phyloP scores from a whole-genome alignment of 164 flowering plant species.

The Magnolia sinica region DNA sequence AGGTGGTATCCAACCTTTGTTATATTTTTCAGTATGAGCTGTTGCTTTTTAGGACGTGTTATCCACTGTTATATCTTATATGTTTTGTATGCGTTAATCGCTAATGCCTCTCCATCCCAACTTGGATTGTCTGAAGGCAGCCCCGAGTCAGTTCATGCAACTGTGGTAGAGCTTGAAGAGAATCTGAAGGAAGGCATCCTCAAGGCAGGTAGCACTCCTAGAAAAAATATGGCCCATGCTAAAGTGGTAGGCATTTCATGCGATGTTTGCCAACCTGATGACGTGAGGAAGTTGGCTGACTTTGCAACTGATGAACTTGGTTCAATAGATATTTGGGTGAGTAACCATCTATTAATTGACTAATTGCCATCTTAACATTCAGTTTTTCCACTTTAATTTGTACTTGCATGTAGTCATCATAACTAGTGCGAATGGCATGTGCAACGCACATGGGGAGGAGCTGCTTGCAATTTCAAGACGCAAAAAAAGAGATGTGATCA shows the following conservation, averaged over 20 bases:
- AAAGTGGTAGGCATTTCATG: slow-evolving; percentile 84
- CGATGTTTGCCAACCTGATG: slow-evolving; percentile 81
- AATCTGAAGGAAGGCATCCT: slow-evolving; percentile 54
- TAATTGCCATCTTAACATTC: background rate
- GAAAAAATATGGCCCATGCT: slow-evolving; percentile 41
- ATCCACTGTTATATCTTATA: background rate
- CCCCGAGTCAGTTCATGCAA: slow-evolving; percentile 66
- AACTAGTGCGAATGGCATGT: no score
- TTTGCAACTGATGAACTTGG: slow-evolving; percentile 79
- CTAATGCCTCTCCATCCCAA: slow-evolving; percentile 4
- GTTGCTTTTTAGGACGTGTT: background rate
- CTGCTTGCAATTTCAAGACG: no score
- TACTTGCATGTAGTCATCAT: background rate
- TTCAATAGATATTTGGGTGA: slow-evolving; percentile 88
- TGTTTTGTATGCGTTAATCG: background rate
- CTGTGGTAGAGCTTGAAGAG: slow-evolving; percentile 74
- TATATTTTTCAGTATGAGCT: background rate
- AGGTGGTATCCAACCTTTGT: slow-evolving; percentile 42
- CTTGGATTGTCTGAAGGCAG: slow-evolving; percentile 45
- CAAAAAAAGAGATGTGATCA: no score
- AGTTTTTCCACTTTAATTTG: background rate
- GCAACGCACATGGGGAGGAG: no score
- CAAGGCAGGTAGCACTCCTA: slow-evolving; percentile 32
- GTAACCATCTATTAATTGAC: slow-evolving; percentile 12
- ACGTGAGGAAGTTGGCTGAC: slow-evolving; percentile 67